These are phyloP conservation scores for Phialocephala subalpina DNA, from an alignment of 2,329 filamentous ascomycete genomes.

Conservation along the genomic window DNA sequence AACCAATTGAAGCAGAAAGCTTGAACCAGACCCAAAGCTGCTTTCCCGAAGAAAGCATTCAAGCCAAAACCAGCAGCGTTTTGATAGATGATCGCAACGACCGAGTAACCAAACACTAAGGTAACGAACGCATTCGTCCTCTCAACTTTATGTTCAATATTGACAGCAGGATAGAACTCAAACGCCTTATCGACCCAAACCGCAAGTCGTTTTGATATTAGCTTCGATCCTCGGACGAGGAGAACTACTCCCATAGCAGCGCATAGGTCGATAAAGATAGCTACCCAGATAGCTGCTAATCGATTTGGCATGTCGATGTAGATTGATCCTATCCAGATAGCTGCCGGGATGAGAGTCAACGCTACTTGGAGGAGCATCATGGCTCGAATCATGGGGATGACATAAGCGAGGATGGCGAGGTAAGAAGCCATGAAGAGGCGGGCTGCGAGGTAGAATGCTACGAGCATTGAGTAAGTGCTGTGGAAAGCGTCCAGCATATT, in stretches of 20 bases:
- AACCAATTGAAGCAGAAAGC: slow-evolving; percentile 69
- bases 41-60: slow-evolving; percentile 69
- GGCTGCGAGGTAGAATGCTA: slow-evolving; percentile 67
- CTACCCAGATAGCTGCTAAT: slow-evolving; percentile 63
- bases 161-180: slow-evolving; percentile 68
- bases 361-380: slow-evolving; percentile 60
- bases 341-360: slow-evolving; percentile 54
- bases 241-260: slow-evolving; percentile 53
- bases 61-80: slow-evolving; percentile 58
- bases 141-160: slow-evolving; percentile 72
- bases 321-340: slow-evolving; percentile 67
- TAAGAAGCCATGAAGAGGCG: slow-evolving; percentile 61
- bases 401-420: slow-evolving; percentile 53
- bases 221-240: slow-evolving; percentile 46
- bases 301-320: slow-evolving; percentile 62
- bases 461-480: slow-evolving; percentile 64
- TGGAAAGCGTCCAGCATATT: slow-evolving; percentile 67
- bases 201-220: slow-evolving; percentile 34
- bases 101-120: slow-evolving; percentile 70
- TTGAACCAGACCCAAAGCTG: slow-evolving; percentile 63
- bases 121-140: slow-evolving; percentile 71
- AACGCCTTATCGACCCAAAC: slow-evolving; percentile 48
- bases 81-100: slow-evolving; percentile 68
- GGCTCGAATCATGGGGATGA: slow-evolving; percentile 64
- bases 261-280: slow-evolving; percentile 61